Conservation (phyloP, 495 filamentous ascomycete genomes). For the Symbiotaphrina buchneri region DNA sequence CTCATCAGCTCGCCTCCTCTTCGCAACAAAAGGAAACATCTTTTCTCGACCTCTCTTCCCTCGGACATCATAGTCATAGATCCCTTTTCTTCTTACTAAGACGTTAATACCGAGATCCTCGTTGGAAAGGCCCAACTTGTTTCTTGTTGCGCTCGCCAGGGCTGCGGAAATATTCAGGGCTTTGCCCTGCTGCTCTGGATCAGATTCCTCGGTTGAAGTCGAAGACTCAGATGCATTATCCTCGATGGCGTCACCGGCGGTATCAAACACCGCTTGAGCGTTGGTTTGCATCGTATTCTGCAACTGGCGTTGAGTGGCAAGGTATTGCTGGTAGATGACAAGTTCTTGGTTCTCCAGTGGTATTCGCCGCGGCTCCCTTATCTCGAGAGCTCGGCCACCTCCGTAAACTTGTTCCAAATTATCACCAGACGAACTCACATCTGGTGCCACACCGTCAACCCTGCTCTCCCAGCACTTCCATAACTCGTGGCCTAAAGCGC, state of each 20-base stretch:
- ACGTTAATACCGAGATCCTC: conserved; percentile 82
- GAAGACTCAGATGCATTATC: conserved; percentile 61
- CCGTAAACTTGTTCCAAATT: conserved; percentile 40
- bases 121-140: conserved; percentile 61
- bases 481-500: conserved; percentile 29
- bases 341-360: conserved; percentile 54
- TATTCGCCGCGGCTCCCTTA: conserved; percentile 33
- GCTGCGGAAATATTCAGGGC: conserved; percentile 72
- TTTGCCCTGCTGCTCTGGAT: conserved; percentile 78
- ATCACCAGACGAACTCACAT: conserved; percentile 31
- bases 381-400: conserved; percentile 34
- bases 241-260: conserved; percentile 55
- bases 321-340: conserved; percentile 67
- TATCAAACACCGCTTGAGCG: conserved; percentile 31
- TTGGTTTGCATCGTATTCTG: conserved; percentile 51
- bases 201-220: conserved; percentile 68
- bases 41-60: conserved; percentile 82
- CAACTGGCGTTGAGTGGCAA: conserved; percentile 61
- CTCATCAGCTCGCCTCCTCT: conserved; percentile 63
- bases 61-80: conserved; percentile 85
- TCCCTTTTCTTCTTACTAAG: conserved; percentile 62
- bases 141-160: conserved; percentile 54
- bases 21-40: conserved; percentile 73
- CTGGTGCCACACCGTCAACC: conserved; percentile 34
- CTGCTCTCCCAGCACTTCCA: conserved; percentile 52